Evolutionary conservation across 768 basidiomycete species (phyloP), one percentile per base, ranked within the genome.

Genomic region (Leccinum olivaceopallidum): DNA sequence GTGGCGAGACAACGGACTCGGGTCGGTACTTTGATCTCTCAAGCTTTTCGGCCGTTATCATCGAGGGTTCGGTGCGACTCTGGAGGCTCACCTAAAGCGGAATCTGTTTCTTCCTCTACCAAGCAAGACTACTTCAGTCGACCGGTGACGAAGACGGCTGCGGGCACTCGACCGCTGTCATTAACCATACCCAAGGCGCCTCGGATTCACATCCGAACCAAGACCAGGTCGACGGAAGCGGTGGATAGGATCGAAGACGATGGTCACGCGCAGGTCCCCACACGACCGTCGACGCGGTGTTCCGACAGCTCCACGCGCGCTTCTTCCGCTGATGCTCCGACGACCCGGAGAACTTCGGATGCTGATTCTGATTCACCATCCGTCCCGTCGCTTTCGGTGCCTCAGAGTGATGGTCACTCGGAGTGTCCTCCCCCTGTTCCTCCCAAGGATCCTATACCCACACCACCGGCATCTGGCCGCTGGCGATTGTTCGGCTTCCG

Each of bases 401-500:
- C 24, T 44, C 59, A 44, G 26, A 63, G 50, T 36, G 67, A 72
- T 32, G 57, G 56, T 49, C 60, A 55, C 20, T 49, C 36, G 24
- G 73, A 74, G 5, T 60, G 37, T n/a, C 68, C 71, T n/a, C 66
- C 73, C 20, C 72, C 73, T 36, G 60, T 62, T 58, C 74, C 63
- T 63, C 74, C 60, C 44, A 75, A 65, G 61, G 75, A 73, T 52
- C 52, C 63, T 26, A 59, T 55, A 22, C 66, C 62, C 18, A 68
- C 66, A 63, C 69, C 58, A 30, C 69, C 63, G 26, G 52, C 67
- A n/a, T 66, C 72, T 26, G 75, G 71, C 12, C 78, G 77, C 22
- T 83, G 83, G 83, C 77, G 82, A 39, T 83, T 85, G 63, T 69
- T 85, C 6, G 82, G 82, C 1, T 87, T 67, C 68, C 81, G 67